These are phyloP conservation scores for Metschnikowia corniflorae DNA, from an alignment of 805 yeast genomes.

Conservation along the genomic window DNA sequence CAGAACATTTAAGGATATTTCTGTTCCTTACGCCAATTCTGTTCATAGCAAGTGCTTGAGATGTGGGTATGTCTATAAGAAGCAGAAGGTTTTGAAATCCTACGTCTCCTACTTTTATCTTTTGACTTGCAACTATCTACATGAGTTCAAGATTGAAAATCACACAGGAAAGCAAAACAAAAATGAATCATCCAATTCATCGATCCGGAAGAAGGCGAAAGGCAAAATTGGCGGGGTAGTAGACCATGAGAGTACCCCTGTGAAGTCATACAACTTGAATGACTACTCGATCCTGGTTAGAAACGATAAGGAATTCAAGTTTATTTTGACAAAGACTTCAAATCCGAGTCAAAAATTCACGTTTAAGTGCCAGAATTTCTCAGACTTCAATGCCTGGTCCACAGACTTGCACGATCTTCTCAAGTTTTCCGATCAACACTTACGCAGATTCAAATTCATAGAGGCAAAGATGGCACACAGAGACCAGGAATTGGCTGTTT, in stretches of 20 bases:
- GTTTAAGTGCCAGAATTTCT: conserved; percentile 43
- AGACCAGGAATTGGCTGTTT: conserved; percentile 7
- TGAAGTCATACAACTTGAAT: conserved; percentile 40
- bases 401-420: conserved; percentile 52
- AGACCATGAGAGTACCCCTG: conserved; percentile 38
- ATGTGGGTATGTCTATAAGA: conserved; percentile 39
- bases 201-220: conserved; percentile 19
- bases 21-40: conserved; percentile 33
- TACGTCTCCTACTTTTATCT: conserved; percentile 36
- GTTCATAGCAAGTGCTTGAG: conserved; percentile 39
- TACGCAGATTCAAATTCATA: conserved; percentile 48
- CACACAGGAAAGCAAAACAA: conserved; percentile 13
- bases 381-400: conserved; percentile 50
- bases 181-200: conserved; percentile 9
- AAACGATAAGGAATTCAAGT: conserved; percentile 33
- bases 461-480: conserved; percentile 37
- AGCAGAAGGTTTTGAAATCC: conserved; percentile 39
- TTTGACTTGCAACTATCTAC: conserved; percentile 41
- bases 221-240: conserved; percentile 39
- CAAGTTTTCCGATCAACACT: conserved; percentile 40
- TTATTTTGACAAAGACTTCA: conserved; percentile 28
- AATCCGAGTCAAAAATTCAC: conserved; percentile 30
- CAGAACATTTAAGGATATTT: conserved; percentile 22
- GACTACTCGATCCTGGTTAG: conserved; percentile 32
- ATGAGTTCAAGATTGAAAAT: conserved; percentile 37